These are phyloP conservation scores for Chlorella sp. DNA, from an alignment of 139 green algal genomes.

Conservation along the genomic window DNA sequence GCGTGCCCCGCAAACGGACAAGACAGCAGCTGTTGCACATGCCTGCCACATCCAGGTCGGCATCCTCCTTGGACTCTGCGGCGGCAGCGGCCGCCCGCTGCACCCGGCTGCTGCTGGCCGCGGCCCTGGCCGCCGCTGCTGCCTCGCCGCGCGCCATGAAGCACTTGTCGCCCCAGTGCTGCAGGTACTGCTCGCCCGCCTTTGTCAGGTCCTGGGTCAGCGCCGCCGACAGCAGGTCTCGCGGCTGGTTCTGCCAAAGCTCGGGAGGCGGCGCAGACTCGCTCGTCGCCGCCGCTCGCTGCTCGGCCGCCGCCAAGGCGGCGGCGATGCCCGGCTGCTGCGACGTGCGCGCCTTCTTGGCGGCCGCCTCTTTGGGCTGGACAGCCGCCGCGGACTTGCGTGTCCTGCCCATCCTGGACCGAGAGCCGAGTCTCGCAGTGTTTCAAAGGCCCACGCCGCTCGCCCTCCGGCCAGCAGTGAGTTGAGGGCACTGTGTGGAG, in stretches of 20 bases:
- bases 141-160: background rate
- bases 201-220: conserved; percentile 1
- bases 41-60: conserved; percentile 3
- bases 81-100: background rate
- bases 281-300: background rate
- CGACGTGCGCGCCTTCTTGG: conserved; percentile 6
- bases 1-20: background rate
- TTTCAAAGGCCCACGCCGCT: too few relatives aligned
- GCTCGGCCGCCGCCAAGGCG: background rate
- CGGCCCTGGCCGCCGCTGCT: background rate
- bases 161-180: conserved; percentile 25
- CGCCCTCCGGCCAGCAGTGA: too few relatives aligned
- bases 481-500: too few relatives aligned
- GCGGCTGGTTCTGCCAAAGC: background rate
- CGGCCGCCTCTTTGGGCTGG: background rate
- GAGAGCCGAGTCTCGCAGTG: too few relatives aligned
- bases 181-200: background rate
- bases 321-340: background rate
- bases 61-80: background rate
- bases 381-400: background rate
- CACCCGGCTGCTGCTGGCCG: background rate
- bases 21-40: too few relatives aligned
- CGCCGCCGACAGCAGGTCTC: background rate
- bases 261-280: background rate
- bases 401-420: background rate